Evolutionary conservation across 306 rosid genomes (phyloP).

Genomic region (Acmispon strigosus): DNA sequence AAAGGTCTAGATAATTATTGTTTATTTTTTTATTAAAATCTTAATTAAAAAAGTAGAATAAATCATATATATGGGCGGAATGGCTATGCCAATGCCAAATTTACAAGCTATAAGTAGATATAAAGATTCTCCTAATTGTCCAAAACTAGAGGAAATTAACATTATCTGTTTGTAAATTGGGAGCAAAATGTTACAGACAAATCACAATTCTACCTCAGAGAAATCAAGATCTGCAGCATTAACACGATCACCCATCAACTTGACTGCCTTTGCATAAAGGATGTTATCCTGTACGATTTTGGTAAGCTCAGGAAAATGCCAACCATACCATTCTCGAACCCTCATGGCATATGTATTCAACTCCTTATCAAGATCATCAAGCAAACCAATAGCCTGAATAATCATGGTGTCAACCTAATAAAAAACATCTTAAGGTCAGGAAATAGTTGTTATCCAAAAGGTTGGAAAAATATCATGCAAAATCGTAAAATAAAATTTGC

Average conservation of each 20-base stretch:
- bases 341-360: slow-evolving; percentile 95
- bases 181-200: not conserved
- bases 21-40: too few relatives aligned
- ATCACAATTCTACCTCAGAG: slow-evolving; percentile 56
- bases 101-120: not conserved
- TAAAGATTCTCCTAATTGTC: not conserved
- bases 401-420: slow-evolving; percentile 92
- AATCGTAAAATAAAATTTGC: not conserved
- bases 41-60: too few relatives aligned
- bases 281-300: slow-evolving; percentile 84
- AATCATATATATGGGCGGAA: too few relatives aligned
- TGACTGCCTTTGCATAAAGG: slow-evolving; percentile 72
- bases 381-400: slow-evolving; percentile 95
- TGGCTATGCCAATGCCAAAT: too few relatives aligned
- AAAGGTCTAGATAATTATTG: too few relatives aligned
- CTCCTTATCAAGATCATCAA: slow-evolving; percentile 95
- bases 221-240: slow-evolving; percentile 85
- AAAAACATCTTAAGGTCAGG: not conserved
- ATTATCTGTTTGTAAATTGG: not conserved
- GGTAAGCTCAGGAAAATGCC: slow-evolving; percentile 98
- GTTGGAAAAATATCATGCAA: not conserved
- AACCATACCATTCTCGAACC: slow-evolving; percentile 96
- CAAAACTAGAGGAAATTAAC: not conserved
- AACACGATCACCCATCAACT: slow-evolving; percentile 83
- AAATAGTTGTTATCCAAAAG: not conserved